Evolutionary conservation across 2,329 filamentous ascomycete genomes (phyloP).

Genomic region (Monilinia vaccinii-corymbosi): DNA sequence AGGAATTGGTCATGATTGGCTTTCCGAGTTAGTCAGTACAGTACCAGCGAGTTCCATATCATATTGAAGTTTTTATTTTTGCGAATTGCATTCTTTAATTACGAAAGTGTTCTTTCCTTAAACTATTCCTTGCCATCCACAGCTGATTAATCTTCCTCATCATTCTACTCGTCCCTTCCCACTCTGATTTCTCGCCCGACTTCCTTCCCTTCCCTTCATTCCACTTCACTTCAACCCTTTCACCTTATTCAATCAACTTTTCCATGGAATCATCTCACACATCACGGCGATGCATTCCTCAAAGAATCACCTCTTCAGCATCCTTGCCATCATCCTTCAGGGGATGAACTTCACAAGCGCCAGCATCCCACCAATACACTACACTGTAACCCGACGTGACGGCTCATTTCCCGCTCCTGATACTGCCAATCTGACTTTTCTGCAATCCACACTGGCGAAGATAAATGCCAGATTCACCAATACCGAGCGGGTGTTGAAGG

Average conservation of each 20-base stretch:
- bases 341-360: background rate
- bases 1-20: no score
- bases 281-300: background rate
- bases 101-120: background rate
- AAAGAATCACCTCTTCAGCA: background rate
- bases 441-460: background rate
- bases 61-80: background rate
- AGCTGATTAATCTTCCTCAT: no score
- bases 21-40: background rate
- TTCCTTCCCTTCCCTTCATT: background rate
- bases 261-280: accelerated
- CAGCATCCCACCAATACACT: slow-evolving; percentile 2
- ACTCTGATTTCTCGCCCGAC: no score
- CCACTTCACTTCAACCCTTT: no score
- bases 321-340: background rate
- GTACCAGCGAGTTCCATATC: background rate
- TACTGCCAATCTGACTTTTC: background rate
- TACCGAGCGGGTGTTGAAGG: background rate
- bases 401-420: slow-evolving; percentile 1
- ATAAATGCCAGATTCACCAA: background rate
- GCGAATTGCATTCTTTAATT: background rate
- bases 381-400: background rate
- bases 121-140: no score
- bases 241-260: background rate
- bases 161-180: background rate